These are phyloP conservation scores for Ophiosphaerella herpotricha DNA, from an alignment of 2,329 filamentous ascomycete species.

Conservation along the genomic window DNA sequence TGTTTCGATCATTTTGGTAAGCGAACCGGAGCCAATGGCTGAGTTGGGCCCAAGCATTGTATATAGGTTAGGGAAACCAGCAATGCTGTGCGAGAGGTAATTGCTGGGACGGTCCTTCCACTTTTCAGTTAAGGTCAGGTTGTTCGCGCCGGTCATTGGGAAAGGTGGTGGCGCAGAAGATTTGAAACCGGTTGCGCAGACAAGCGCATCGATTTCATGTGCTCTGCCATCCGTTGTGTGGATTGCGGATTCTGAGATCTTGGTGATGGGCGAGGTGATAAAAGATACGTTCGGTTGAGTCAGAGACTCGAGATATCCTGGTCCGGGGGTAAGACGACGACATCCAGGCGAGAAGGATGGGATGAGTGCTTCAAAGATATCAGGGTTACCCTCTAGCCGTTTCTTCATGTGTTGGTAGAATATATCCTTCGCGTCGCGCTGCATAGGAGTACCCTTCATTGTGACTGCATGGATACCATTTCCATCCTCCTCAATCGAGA, in stretches of 20 bases:
- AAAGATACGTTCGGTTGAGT: conserved; percentile 47
- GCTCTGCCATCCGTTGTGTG: conserved; percentile 47
- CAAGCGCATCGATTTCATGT: conserved; percentile 49
- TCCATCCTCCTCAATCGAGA: conserved; percentile 40
- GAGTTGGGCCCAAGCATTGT: conserved; percentile 50
- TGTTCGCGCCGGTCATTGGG: conserved; percentile 38
- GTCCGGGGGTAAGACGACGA: conserved; percentile 56
- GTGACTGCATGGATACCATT: conserved; percentile 38
- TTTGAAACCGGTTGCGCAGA: conserved; percentile 54
- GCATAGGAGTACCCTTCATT: conserved; percentile 45
- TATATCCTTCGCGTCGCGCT: conserved; percentile 40
- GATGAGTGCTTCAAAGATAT: conserved; percentile 49
- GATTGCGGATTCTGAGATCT: conserved; percentile 45
- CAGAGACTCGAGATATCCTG: conserved; percentile 57
- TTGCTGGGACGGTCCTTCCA: conserved; percentile 40
- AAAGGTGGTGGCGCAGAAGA: conserved; percentile 46
- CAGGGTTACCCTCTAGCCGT: conserved; percentile 42
- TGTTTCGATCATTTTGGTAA: conserved; percentile 50
- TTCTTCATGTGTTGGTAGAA: conserved; percentile 51
- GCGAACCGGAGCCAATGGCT: conserved; percentile 46
- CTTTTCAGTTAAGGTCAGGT: conserved; percentile 36
- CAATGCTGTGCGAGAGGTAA: conserved; percentile 37
- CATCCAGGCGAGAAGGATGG: conserved; percentile 54
- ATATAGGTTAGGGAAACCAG: conserved; percentile 48
- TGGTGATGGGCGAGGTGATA: conserved; percentile 42